These are phyloP conservation scores for Colletotrichum siamense DNA, from an alignment of 2,329 filamentous ascomycete genomes.

Conservation along the genomic window DNA sequence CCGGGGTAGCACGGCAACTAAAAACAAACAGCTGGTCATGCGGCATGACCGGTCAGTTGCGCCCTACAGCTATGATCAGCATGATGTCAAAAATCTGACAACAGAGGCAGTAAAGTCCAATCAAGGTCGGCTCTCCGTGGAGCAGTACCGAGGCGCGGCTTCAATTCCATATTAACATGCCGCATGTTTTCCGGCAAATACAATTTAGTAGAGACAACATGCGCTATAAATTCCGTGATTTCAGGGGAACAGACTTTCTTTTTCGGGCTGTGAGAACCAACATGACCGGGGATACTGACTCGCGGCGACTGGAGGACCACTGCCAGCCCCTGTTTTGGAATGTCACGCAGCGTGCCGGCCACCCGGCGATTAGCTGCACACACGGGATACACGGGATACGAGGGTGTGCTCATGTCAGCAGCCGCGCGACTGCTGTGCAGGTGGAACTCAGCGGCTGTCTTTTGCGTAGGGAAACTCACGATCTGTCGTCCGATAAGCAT, in stretches of 20 bases:
- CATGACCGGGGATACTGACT: not conserved
- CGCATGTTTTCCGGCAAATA: not conserved
- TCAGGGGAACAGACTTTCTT: not conserved
- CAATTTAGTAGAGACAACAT: not conserved
- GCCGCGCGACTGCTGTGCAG: not conserved
- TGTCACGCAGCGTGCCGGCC: not conserved
- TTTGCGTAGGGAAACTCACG: not conserved
- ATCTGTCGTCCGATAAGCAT: not conserved
- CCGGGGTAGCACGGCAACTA: not conserved
- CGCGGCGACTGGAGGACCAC: not conserved
- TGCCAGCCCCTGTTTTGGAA: not conserved
- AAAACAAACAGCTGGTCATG: not conserved
- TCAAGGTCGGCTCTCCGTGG: not conserved
- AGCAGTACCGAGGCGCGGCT: not conserved
- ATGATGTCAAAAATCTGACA: not conserved
- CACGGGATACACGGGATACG: not conserved
- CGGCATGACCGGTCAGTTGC: not conserved
- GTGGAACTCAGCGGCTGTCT: not conserved
- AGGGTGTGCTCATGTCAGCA: not conserved
- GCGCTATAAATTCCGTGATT: not conserved
- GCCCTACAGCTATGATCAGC: not conserved
- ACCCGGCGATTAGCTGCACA: not conserved
- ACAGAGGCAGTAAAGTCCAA: not conserved
- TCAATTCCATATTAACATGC: not conserved
- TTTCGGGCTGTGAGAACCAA: not conserved